These are phyloP conservation scores for Protostelium mycophagum DNA, from an alignment of 78 protist genomes.

Conservation along the genomic window DNA sequence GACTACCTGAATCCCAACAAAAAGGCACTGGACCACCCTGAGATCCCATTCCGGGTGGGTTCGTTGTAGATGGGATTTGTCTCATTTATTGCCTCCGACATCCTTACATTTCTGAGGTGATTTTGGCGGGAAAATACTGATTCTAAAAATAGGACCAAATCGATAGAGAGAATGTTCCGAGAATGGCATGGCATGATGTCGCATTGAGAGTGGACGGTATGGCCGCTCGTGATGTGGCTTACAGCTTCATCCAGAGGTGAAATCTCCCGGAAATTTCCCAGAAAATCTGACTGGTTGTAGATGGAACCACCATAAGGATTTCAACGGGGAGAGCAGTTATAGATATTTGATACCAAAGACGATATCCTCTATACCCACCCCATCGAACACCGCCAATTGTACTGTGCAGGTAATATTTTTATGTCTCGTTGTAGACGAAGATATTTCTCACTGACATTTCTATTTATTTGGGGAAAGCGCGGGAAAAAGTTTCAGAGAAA, in stretches of 20 bases:
- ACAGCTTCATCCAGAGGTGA: constrained; percentile 52
- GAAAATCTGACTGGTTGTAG: constrained; percentile 16
- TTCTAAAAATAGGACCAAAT: constrained; percentile 26
- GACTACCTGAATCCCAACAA: constrained; percentile 29
- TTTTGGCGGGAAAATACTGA: too few species aligned
- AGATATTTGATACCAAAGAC: not conserved
- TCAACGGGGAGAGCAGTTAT: not conserved
- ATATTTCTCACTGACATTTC: too few species aligned
- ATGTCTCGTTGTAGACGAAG: too few species aligned
- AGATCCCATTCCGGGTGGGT: not conserved
- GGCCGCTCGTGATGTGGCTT: constrained; percentile 66
- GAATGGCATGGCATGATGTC: constrained; percentile 75
- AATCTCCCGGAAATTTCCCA: constrained; percentile 57
- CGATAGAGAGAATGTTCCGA: constrained; percentile 45
- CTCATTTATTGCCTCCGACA: not conserved
- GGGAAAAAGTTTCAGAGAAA: not conserved
- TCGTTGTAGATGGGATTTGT: not conserved
- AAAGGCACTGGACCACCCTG: not conserved
- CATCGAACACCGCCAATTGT: constrained; percentile 21
- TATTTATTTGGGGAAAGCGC: too few species aligned
- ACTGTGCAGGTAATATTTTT: too few species aligned
- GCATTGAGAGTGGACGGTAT: constrained; percentile 52
- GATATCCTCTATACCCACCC: constrained; percentile 15
- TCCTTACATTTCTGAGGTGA: not conserved
- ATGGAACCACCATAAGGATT: not conserved